Evolutionary conservation across 257 asterid genomes (phyloP).

Genomic region (Solanum sejunctum): DNA sequence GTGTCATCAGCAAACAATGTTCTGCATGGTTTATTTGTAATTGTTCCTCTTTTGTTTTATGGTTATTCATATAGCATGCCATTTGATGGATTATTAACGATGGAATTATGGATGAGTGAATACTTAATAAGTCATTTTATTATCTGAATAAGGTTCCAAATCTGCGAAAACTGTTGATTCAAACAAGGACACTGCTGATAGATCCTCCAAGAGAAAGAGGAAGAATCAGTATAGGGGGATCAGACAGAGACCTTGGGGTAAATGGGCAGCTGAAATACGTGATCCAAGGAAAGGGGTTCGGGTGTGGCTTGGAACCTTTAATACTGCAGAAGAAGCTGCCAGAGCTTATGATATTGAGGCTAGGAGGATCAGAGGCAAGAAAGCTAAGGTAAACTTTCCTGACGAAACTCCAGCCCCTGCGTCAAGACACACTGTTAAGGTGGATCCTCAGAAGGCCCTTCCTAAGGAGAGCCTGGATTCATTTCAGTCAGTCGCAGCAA

Average conservation of each 20-base stretch:
- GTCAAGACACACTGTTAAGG: constrained; percentile 25
- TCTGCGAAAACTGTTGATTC: constrained; percentile 18
- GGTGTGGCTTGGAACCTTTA: constrained; percentile 98
- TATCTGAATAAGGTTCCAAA: constrained; percentile 19
- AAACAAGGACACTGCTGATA: constrained; percentile 53
- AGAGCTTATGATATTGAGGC: constrained; percentile 94
- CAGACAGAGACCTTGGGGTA: constrained; percentile 99
- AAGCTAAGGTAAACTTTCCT: constrained; percentile 94
- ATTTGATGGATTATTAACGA: background rate
- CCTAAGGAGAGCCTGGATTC: constrained; percentile 10
- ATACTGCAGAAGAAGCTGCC: constrained; percentile 99
- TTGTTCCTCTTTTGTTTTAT: background rate
- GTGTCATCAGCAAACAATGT: background rate
- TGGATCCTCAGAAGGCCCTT: constrained; percentile 13
- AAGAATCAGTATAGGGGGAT: constrained; percentile 94
- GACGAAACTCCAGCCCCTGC: constrained; percentile 36
- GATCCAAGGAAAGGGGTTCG: constrained; percentile 96
- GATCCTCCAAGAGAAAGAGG: constrained; percentile 74
- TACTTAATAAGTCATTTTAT: background rate
- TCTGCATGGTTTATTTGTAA: background rate
- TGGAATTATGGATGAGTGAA: background rate
- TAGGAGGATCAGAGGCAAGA: constrained; percentile 78
- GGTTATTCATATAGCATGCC: background rate
- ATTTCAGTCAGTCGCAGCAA: background rate
- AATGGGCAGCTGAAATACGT: constrained; percentile 99